phyloP scores from a whole-genome alignment of 768 basidiomycete species.

The Amanita polypyramis region DNA sequence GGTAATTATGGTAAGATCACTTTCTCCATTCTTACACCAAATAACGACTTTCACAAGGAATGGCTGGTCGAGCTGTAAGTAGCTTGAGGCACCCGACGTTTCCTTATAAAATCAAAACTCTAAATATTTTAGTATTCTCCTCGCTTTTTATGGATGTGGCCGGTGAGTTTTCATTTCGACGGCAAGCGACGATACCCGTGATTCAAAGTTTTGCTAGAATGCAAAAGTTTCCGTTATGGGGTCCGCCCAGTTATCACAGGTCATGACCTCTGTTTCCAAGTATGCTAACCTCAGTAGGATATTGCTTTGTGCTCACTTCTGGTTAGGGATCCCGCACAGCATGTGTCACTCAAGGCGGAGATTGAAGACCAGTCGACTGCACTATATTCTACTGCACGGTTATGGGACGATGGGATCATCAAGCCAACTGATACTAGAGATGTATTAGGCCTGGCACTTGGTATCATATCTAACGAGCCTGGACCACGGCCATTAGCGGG shows the following conservation, averaged over 20 bases:
- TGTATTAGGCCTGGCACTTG: constrained; percentile 80
- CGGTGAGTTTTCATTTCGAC: constrained; percentile 37
- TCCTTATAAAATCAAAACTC: constrained; percentile 1
- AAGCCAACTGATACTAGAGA: constrained; percentile 82
- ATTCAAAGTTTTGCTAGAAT: constrained; percentile 36
- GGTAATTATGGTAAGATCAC: constrained; percentile 76
- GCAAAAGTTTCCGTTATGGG: constrained; percentile 96
- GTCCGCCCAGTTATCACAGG: constrained; percentile 83
- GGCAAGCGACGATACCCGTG: constrained; percentile 3
- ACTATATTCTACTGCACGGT: constrained; percentile 79
- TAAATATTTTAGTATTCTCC: constrained; percentile 66
- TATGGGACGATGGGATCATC: constrained; percentile 94
- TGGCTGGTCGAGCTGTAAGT: constrained; percentile 87
- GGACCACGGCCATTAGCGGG: constrained; percentile 9
- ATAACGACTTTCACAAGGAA: constrained; percentile 37
- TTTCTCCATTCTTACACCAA: constrained; percentile 1
- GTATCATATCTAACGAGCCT: constrained; percentile 48
- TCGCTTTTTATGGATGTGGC: constrained; percentile 98
- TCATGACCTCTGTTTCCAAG: constrained; percentile 87
- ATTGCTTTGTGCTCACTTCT: neutral
- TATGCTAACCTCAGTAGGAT: constrained; percentile 22
- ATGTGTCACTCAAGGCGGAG: constrained; percentile 60
- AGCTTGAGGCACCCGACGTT: constrained; percentile 1
- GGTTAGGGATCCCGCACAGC: constrained; percentile 68
- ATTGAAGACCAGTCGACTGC: constrained; percentile 88